These are phyloP conservation scores for Chlorophyllum brunneum DNA, from an alignment of 768 basidiomycete species.

Conservation along the genomic window DNA sequence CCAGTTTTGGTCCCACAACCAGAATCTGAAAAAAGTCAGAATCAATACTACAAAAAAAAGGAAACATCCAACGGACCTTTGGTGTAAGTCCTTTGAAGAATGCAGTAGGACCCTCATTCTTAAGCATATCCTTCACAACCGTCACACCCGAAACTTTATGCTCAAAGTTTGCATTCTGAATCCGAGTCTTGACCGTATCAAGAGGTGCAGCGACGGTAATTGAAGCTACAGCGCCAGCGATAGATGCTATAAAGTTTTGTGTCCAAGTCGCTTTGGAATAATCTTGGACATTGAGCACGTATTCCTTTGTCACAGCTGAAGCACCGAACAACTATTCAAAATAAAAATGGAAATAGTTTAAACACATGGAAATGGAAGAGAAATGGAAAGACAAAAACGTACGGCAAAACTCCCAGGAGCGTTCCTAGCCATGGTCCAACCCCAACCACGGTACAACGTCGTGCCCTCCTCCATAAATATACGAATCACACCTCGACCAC, in stretches of 20 bases:
- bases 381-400: constrained; percentile 25
- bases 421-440: constrained; percentile 98
- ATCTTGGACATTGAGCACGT: constrained; percentile 82
- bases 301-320: constrained; percentile 92
- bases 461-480: constrained; percentile 92
- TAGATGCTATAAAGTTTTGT: constrained; percentile 95
- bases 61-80: constrained; percentile 66
- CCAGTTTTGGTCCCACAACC: constrained; percentile 95
- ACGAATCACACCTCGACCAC: constrained; percentile 84
- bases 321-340: constrained; percentile 90
- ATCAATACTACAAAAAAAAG: not conserved
- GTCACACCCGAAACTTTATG: constrained; percentile 74
- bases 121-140: constrained; percentile 81
- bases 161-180: constrained; percentile 98
- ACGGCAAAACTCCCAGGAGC: constrained; percentile 96
- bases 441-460: constrained; percentile 94
- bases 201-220: constrained; percentile 96
- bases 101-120: constrained; percentile 76
- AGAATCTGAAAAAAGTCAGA: constrained; percentile 57
- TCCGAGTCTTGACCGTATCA: constrained; percentile 94
- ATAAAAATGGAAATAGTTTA: not conserved
- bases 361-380: not conserved
- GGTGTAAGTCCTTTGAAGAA: constrained; percentile 98
- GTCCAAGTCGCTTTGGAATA: constrained; percentile 95
- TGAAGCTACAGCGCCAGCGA: constrained; percentile 91